Evolutionary conservation across 176 grass and related monocot genomes (phyloP).

Genomic region (Oryza australiensis): DNA sequence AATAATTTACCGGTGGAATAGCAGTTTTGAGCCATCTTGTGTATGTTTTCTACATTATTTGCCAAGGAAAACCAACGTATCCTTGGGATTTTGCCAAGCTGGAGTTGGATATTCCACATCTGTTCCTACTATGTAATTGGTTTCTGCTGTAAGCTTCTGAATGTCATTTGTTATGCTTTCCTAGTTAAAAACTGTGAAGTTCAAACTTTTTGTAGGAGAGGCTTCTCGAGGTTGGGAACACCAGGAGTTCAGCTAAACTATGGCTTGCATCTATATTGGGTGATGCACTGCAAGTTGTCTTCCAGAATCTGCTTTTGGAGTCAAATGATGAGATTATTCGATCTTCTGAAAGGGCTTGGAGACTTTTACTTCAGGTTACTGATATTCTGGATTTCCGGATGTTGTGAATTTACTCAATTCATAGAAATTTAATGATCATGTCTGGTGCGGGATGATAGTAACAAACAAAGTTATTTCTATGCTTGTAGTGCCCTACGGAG

Average conservation of each 20-base stretch:
- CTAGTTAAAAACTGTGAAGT: constrained; percentile 32
- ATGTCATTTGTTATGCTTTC: constrained; percentile 19
- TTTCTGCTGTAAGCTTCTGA: constrained; percentile 4
- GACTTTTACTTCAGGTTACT: constrained; percentile 89
- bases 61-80: not conserved
- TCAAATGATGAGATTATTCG: constrained; percentile 93
- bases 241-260: constrained; percentile 58
- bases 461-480: constrained; percentile 37
- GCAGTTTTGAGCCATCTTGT: constrained; percentile 18
- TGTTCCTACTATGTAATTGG: not conserved
- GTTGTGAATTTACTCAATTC: constrained; percentile 12
- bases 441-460: constrained; percentile 25
- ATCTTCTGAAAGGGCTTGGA: constrained; percentile 95
- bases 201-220: constrained; percentile 65
- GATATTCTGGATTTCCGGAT: constrained; percentile 35
- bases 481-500: constrained; percentile 76
- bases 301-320: constrained; percentile 97
- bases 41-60: not conserved
- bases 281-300: constrained; percentile 89
- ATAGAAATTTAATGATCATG: constrained; percentile 19
- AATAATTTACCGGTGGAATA: not conserved
- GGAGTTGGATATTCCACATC: constrained; percentile 16
- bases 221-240: constrained; percentile 89
- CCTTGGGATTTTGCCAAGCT: constrained; percentile 6
- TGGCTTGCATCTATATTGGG: constrained; percentile 87